These are phyloP conservation scores for Leptographium wingfieldii DNA, from an alignment of 2,329 filamentous ascomycete species.

Conservation along the genomic window DNA sequence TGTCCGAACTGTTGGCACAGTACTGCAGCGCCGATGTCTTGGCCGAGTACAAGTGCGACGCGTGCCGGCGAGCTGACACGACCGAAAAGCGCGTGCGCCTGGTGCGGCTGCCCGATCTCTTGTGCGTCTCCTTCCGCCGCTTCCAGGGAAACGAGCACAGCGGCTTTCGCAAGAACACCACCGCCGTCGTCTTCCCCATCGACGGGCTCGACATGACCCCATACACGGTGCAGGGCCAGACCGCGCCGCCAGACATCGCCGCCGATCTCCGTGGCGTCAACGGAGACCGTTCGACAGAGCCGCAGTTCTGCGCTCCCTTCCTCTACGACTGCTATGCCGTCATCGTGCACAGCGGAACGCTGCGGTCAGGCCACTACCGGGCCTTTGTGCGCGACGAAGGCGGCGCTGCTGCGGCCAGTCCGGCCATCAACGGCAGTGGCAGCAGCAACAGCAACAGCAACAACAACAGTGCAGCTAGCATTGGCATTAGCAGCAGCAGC, in stretches of 20 bases:
- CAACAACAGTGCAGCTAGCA: constrained; percentile 16
- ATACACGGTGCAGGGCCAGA: constrained; percentile 11
- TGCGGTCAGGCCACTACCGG: constrained; percentile 70
- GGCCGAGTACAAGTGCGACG: constrained; percentile 59
- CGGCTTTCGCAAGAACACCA: constrained; percentile 50
- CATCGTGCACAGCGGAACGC: constrained; percentile 59
- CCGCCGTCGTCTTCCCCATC: constrained; percentile 64
- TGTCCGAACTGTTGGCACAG: constrained; percentile 54
- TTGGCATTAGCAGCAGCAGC: neutral
- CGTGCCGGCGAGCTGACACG: constrained; percentile 55
- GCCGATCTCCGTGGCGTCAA: constrained; percentile 6
- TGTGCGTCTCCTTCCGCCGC: constrained; percentile 65
- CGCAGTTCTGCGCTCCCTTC: constrained; percentile 40
- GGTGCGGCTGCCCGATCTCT: constrained; percentile 64
- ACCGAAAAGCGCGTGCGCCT: constrained; percentile 62
- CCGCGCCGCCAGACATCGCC: neutral
- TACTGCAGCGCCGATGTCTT: constrained; percentile 58
- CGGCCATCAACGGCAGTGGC: neutral
- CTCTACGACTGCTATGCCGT: constrained; percentile 80
- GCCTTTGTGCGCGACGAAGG: constrained; percentile 49
- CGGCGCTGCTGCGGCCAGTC: constrained; percentile 7
- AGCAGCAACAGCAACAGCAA: neutral
- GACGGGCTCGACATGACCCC: constrained; percentile 50
- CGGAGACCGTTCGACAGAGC: neutral
- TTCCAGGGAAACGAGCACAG: constrained; percentile 25